These are phyloP conservation scores for Phalaenopsis hybrid DNA, from an alignment of 116 monocot genomes.

Conservation along the genomic window DNA sequence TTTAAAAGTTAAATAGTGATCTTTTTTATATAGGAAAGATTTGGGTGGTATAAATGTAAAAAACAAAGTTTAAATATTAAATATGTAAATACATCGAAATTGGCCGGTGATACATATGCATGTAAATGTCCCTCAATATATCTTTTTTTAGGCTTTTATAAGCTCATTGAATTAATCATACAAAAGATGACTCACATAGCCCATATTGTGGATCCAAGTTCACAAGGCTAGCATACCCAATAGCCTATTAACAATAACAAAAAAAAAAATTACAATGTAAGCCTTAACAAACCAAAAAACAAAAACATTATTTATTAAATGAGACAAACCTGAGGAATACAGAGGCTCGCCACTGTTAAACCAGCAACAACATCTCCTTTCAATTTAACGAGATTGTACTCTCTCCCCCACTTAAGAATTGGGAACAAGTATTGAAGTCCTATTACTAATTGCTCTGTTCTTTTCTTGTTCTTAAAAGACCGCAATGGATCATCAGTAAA, in stretches of 20 bases:
- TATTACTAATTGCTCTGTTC: constrained; percentile 25
- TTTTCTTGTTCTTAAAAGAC: constrained; percentile 36
- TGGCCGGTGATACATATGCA: too few relatives aligned
- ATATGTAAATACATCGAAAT: too few relatives aligned
- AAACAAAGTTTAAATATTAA: too few relatives aligned
- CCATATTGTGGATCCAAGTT: constrained; percentile 54
- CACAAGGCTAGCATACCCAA: constrained; percentile 69
- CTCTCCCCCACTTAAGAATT: constrained; percentile 47
- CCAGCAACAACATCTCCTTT: constrained; percentile 62
- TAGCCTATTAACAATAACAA: constrained; percentile 26
- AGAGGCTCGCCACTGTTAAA: constrained; percentile 61
- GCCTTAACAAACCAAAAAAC: too few relatives aligned
- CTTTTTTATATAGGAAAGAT: too few relatives aligned
- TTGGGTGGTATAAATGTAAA: too few relatives aligned
- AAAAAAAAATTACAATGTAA: too few relatives aligned
- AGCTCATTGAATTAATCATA: neutral
- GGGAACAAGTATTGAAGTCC: constrained; percentile 46
- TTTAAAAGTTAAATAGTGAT: too few relatives aligned
- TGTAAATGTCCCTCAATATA: too few relatives aligned
- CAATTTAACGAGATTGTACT: constrained; percentile 41
- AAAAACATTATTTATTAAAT: neutral
- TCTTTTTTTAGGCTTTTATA: neutral
- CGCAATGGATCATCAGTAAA: constrained; percentile 48
- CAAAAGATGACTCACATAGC: constrained; percentile 44
- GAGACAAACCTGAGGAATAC: constrained; percentile 52